Evolutionary conservation across 2,329 filamentous ascomycete species (phyloP).

Genomic region (Colletotrichum tanaceti): DNA sequence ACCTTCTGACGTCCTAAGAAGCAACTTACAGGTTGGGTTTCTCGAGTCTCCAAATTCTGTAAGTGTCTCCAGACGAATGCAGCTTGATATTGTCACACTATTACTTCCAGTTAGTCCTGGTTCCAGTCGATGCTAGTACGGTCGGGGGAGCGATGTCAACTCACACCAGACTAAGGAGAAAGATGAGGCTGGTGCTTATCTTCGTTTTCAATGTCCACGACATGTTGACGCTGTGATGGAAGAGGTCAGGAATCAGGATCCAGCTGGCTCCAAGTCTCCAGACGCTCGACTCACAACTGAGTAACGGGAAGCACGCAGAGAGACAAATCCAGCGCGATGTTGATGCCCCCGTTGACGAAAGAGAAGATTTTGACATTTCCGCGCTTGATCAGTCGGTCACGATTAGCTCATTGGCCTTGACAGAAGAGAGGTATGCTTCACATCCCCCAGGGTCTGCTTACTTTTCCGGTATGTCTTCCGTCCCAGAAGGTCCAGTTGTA

Average conservation of each 20-base stretch:
- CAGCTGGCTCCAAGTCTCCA: accelerated
- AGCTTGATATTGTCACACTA: conserved; percentile 4
- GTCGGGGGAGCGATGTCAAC: neutral
- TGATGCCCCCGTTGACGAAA: neutral
- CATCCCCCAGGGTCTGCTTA: neutral
- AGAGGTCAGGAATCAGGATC: too few relatives aligned
- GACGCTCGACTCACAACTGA: neutral
- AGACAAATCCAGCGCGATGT: neutral
- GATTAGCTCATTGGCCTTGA: neutral
- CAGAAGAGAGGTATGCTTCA: neutral
- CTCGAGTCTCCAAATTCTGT: neutral
- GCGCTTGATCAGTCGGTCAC: neutral
- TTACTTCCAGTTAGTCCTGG: neutral
- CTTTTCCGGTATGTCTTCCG: neutral
- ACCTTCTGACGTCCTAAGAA: neutral
- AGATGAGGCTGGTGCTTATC: neutral
- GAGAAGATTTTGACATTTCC: neutral
- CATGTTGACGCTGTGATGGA: neutral
- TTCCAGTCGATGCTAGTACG: too few relatives aligned
- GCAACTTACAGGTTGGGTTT: neutral
- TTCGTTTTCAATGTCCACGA: neutral
- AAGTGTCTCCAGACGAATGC: neutral
- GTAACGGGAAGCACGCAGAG: neutral
- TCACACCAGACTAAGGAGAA: conserved; percentile 1
- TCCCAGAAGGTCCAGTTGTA: conserved; percentile 10